Base-by-base conservation (phyloP, 192 early-diverging fungal genomes). In the Phycomyces nitens region DNA sequence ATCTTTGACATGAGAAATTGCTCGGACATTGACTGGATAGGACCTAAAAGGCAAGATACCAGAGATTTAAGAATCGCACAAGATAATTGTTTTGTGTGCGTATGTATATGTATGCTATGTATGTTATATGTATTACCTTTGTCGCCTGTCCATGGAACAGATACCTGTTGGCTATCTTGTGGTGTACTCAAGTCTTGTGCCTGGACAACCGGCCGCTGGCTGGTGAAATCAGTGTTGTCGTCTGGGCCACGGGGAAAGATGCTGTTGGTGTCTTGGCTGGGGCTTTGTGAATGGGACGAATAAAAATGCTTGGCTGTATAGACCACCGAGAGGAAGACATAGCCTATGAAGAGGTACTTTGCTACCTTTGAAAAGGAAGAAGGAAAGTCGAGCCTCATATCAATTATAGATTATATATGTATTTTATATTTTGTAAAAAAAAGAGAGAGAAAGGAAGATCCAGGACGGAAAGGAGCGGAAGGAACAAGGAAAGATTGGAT, bases 1-100 rank as follows among this genome's bases (percentile, higher is more conserved):
- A 83, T 60, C 63, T 83, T 83, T 18, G 80, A 81, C 54, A 81
- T 55, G 54, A 76, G 65, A 53, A 79, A 78, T 34, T 77, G 71
- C 42, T 79, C 78, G 69, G 68, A 59, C 29, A 70, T 14, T 23
- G 24, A 27, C 26, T 62, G 60, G 29, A 2, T 34, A 34, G 7
- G 3, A 7, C 7, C 29, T 34, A 34, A 34, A 34, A 34, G 29
- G 3, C 29, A 5, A 34, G 29, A 34, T 5, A 34, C 29, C 29
- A n/a, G n/a, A n/a, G n/a, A n/a, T n/a, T n/a, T n/a, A n/a, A n/a
- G n/a, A n/a, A n/a, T n/a, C n/a, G n/a, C n/a, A n/a, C n/a, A 34
- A 34, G 2, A 34, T 34, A 34, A 34, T 34, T 34, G 29, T 34
- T 34, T 34, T 34, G 2, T 34, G 2, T 34, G 2, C 29, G n/a